These are phyloP conservation scores for Drechslera avenae DNA, from an alignment of 2,329 filamentous ascomycete species.

Conservation along the genomic window DNA sequence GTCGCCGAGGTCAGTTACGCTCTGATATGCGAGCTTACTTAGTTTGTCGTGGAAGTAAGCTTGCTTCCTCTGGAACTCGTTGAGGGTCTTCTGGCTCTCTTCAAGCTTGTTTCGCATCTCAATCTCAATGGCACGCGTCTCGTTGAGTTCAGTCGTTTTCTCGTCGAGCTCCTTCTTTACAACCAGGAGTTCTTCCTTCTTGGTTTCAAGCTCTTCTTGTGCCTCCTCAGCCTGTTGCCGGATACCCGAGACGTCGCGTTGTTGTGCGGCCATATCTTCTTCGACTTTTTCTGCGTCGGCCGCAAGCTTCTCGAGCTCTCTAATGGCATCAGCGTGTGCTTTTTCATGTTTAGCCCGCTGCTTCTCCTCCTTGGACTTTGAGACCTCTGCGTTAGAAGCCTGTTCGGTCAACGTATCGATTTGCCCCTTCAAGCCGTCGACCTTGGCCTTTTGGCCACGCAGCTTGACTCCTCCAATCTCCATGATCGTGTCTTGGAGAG, in stretches of 20 bases:
- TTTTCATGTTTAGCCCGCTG: conserved; percentile 86
- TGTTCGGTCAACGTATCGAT: conserved; percentile 81
- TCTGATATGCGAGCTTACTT: conserved; percentile 80
- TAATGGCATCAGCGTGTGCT: conserved; percentile 75
- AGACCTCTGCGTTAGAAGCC: conserved; percentile 83
- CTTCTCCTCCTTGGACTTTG: conserved; percentile 92
- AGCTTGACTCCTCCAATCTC: conserved; percentile 94
- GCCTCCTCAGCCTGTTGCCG: conserved; percentile 78
- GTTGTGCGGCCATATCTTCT: conserved; percentile 77
- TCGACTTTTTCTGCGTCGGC: conserved; percentile 79
- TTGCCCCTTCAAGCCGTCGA: conserved; percentile 82
- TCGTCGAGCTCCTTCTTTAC: conserved; percentile 87
- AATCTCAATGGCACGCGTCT: conserved; percentile 86
- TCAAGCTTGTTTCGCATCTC: conserved; percentile 99
- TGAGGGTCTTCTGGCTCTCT: conserved; percentile 87
- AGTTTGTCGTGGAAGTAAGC: conserved; percentile 91
- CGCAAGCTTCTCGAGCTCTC: conserved; percentile 74
- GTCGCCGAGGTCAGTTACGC: conserved; percentile 65
- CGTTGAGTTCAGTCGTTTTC: conserved; percentile 83
- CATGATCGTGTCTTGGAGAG: conserved; percentile 96
- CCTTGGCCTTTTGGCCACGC: conserved; percentile 85
- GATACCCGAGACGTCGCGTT: conserved; percentile 73
- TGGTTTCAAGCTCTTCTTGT: conserved; percentile 73
- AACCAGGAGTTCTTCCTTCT: conserved; percentile 77
- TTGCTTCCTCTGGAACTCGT: conserved; percentile 82